Base-by-base conservation (phyloP, 2,329 filamentous ascomycete species). In the Capronia epimyces region DNA sequence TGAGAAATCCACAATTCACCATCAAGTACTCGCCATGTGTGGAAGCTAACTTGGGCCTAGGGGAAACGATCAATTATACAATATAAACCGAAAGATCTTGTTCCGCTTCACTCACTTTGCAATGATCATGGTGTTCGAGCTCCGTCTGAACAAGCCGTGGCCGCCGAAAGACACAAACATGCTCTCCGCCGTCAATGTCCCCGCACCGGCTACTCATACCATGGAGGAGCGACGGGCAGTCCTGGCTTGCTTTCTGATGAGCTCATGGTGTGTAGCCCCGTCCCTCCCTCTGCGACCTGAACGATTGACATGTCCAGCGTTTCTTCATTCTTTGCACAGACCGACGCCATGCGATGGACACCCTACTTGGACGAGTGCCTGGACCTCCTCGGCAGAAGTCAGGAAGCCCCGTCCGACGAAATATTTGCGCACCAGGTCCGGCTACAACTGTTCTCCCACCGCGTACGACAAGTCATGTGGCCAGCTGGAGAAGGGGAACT, bases 361-460 rank as follows among this genome's bases (percentile, higher is more conserved):
- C 58, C 74, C 1, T 74, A 81, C 45, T 75, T 84, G 69, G 79
- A 82, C 24, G 78, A 82, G 29, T 78, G 74, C 29, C 66, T 83
- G 1, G 64, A 70, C 3, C 56, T 70, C 1, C 65, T 84, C 0
- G 66, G 69, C 3, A 65, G 71, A 13, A 65, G 70, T 1, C 69
- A 69, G 6, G 75, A 81, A 49, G 69, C 68, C 20, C 66, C 71
- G 0, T 70, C 71, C 1, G 81, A 84, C 60, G 67, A 69, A 22
- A 58, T 78, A 1, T 67, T 84, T 2, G 69, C 63, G 9, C 37
- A 49, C 10, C 41, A 63, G 15, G 57, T 65, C 43, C 63, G 59
- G 40, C 49, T 63, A 1, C 55, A 64, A 46, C 36, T 60, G 21
- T 51, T 64, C n/a, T 47, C 59, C 18, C 59, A 61, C 24, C 52